Evolutionary conservation across 352 stramenopile genomes (phyloP).

Genomic region (Phytophthora hibernalis): DNA sequence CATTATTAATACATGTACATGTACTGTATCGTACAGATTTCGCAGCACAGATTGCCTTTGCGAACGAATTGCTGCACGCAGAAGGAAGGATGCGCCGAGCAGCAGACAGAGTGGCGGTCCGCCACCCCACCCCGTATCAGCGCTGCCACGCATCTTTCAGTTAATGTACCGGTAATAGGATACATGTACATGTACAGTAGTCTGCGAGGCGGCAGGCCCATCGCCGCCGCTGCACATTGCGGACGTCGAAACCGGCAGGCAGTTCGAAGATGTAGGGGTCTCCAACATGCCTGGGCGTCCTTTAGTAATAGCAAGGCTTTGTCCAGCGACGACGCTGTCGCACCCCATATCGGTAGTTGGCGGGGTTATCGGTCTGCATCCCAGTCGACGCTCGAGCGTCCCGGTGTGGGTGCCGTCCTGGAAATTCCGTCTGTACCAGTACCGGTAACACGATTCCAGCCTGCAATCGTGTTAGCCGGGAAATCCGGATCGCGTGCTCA

Average conservation of each 20-base stretch:
- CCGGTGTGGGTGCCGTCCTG: conserved; percentile 7
- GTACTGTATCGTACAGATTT: too few relatives aligned
- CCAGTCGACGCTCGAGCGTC: conserved; percentile 1
- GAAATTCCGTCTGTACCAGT: too few relatives aligned
- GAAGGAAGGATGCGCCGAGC: conserved; percentile 1
- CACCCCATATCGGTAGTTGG: conserved; percentile 19
- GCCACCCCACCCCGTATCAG: conserved; percentile 6
- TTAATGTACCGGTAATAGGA: too few relatives aligned
- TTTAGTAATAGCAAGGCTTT: conserved; percentile 9
- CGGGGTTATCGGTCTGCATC: conserved; percentile 9
- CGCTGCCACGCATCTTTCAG: conserved; percentile 32
- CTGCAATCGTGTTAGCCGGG: conserved; percentile 14
- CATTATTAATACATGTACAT: background rate
- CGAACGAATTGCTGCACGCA: conserved; percentile 10
- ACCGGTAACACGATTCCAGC: too few relatives aligned
- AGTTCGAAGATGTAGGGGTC: conserved; percentile 17
- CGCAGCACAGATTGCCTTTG: too few relatives aligned
- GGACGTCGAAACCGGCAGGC: background rate
- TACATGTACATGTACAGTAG: too few relatives aligned
- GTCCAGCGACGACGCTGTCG: conserved; percentile 7
- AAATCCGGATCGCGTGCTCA: conserved; percentile 26
- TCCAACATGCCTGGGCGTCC: conserved; percentile 13
- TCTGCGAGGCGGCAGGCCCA: conserved; percentile 25
- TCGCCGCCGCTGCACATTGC: background rate
- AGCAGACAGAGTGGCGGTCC: background rate